Conservation (phyloP, 768 basidiomycete species). For the Sporobolomyces pararoseus region DNA sequence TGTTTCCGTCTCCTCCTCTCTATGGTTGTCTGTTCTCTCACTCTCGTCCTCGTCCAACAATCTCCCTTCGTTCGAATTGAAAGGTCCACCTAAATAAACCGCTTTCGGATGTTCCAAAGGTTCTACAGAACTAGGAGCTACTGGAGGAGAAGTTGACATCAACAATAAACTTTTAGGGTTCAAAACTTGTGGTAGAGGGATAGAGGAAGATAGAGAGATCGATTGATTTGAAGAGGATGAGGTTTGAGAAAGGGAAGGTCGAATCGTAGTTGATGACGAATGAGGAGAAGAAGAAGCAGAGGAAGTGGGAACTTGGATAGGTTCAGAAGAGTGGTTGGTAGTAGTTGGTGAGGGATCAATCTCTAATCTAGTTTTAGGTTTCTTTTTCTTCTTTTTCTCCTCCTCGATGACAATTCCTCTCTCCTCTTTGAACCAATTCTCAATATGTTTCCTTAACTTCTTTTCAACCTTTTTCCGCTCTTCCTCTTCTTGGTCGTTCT, state of each 20-base stretch:
- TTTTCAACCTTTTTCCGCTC: background rate
- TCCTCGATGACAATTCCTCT: background rate
- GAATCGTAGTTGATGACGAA: background rate
- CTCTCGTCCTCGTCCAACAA: too few species aligned
- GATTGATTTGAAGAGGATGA: background rate
- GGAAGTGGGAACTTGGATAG: background rate
- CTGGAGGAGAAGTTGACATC: conserved; percentile 9
- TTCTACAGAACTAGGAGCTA: background rate
- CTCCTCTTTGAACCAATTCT: too few species aligned
- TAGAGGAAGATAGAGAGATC: conserved; percentile 1
- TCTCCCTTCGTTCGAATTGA: background rate
- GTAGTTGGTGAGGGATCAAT: background rate
- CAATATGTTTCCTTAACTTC: background rate
- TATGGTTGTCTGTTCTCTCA: background rate
- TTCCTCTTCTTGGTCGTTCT: background rate
- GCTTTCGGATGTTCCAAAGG: conserved; percentile 9
- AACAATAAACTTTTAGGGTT: conserved; percentile 5
- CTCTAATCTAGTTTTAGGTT: background rate
- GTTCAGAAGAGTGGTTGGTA: background rate
- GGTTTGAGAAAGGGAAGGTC: background rate
- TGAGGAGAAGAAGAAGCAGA: background rate
- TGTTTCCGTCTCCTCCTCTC: too few species aligned
- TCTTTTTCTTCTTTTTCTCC: background rate
- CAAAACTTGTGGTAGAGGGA: background rate
- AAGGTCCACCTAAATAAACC: conserved; percentile 6